phyloP scores from a whole-genome alignment of 2,329 filamentous ascomycete species.

The Fusarium citri region DNA sequence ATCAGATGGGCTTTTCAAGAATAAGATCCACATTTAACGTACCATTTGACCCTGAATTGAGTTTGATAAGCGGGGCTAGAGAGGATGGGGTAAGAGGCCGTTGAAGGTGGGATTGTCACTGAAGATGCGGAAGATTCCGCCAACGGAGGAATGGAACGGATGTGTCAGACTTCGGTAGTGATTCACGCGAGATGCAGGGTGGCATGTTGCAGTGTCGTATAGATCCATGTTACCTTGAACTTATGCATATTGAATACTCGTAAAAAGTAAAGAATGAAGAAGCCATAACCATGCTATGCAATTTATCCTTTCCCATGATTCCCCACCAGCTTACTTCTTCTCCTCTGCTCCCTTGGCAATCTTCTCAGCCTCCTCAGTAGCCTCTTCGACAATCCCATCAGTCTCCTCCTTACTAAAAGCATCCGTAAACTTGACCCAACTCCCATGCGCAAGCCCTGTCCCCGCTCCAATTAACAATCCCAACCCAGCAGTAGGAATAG shows the following conservation, averaged over 20 bases:
- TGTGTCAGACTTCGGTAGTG: neutral
- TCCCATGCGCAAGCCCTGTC: constrained; percentile 35
- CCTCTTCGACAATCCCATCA: constrained; percentile 32
- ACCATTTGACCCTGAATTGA: neutral
- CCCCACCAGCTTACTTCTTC: neutral
- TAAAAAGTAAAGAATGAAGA: neutral
- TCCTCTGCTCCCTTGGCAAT: constrained; percentile 4
- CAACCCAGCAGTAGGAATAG: constrained; percentile 35
- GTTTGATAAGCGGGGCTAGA: neutral
- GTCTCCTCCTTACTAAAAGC: constrained; percentile 36
- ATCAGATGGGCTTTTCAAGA: too few species aligned
- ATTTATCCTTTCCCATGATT: neutral
- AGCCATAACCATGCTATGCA: neutral
- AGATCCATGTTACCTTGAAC: neutral
- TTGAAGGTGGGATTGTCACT: neutral
- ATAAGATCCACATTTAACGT: constrained; percentile 2
- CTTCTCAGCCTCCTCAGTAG: constrained; percentile 34
- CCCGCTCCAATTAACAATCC: constrained; percentile 39
- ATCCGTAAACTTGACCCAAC: constrained; percentile 41
- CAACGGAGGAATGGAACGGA: neutral
- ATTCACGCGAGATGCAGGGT: neutral
- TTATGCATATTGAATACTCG: neutral
- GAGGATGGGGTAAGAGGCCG: neutral
- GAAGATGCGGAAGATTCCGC: neutral
- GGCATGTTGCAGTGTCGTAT: neutral